These are phyloP conservation scores for Silene uniflora DNA, from an alignment of 148 eudicot genomes.

Conservation along the genomic window DNA sequence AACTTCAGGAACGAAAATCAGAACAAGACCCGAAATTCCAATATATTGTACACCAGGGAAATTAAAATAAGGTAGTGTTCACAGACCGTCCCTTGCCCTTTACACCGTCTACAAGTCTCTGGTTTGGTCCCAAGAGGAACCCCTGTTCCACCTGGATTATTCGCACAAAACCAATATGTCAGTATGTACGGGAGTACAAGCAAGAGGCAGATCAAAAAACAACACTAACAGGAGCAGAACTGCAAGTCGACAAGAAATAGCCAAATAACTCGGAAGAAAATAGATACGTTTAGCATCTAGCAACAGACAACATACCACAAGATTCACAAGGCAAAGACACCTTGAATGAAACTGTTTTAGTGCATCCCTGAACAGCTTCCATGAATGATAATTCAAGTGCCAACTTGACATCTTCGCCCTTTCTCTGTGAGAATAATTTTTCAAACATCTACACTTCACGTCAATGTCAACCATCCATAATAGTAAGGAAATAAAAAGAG, in stretches of 20 bases:
- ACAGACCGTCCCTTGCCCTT: slow-evolving; percentile 81
- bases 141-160: slow-evolving; percentile 70
- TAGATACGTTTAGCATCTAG: neutral
- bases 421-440: slow-evolving; percentile 36
- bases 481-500: neutral
- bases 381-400: slow-evolving; percentile 78
- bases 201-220: neutral
- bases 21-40: neutral
- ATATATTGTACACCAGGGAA: neutral
- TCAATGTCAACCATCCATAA: neutral
- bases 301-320: slow-evolving; percentile 57
- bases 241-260: neutral
- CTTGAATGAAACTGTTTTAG: slow-evolving; percentile 59
- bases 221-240: neutral
- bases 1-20: slow-evolving; percentile 19
- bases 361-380: slow-evolving; percentile 99
- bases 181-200: slow-evolving; percentile 4
- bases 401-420: slow-evolving; percentile 68
- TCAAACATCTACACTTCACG: slow-evolving; percentile 24
- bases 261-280: neutral
- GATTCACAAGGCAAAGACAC: slow-evolving; percentile 76
- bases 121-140: slow-evolving; percentile 97
- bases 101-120: slow-evolving; percentile 80
- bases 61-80: slow-evolving; percentile 8
- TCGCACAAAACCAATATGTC: slow-evolving; percentile 12